A percentile compares a stretch with the other conserved stretches of the same genome.
These are phyloP conservation scores for Chytridium lagenaria DNA, from an alignment of 371 early-diverging fungal genomes.

Conservation along the genomic window DNA sequence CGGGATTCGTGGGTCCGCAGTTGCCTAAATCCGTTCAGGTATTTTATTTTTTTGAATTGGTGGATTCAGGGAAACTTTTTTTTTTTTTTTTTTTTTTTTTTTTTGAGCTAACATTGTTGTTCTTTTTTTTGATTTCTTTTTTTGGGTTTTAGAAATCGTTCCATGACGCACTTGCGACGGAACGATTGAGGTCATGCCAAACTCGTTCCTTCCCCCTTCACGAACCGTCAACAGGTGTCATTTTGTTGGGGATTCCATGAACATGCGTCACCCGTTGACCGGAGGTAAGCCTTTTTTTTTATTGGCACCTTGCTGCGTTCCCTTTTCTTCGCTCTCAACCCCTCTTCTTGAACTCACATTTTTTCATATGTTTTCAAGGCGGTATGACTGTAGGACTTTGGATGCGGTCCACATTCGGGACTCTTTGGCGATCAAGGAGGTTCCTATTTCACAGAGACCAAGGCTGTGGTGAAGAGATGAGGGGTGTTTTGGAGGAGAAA, in stretches of 20 bases:
- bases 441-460: conserved; percentile 56
- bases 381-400: conserved; percentile 96
- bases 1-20: conserved; percentile 67
- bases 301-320: too few relatives aligned
- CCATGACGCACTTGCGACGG: conserved; percentile 69
- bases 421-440: conserved; percentile 57
- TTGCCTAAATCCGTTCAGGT: conserved; percentile 71
- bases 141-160: conserved; percentile 74
- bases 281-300: too few relatives aligned
- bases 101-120: too few relatives aligned
- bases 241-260: conserved; percentile 91
- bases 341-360: too few relatives aligned
- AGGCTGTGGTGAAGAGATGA: conserved; percentile 64
- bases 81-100: too few relatives aligned
- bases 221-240: conserved; percentile 71
- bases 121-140: too few relatives aligned
- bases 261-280: conserved; percentile 94
- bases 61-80: too few relatives aligned
- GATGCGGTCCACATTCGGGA: conserved; percentile 78
- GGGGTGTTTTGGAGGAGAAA: conserved; percentile 83
- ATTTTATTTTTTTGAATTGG: too few relatives aligned
- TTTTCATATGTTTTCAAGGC: conserved; percentile 44
- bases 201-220: conserved; percentile 82
- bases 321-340: too few relatives aligned
- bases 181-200: conserved; percentile 88